Evolutionary conservation across 1,139 yeast genomes (phyloP).

Genomic region (Debaryomyces psychrophilus): DNA sequence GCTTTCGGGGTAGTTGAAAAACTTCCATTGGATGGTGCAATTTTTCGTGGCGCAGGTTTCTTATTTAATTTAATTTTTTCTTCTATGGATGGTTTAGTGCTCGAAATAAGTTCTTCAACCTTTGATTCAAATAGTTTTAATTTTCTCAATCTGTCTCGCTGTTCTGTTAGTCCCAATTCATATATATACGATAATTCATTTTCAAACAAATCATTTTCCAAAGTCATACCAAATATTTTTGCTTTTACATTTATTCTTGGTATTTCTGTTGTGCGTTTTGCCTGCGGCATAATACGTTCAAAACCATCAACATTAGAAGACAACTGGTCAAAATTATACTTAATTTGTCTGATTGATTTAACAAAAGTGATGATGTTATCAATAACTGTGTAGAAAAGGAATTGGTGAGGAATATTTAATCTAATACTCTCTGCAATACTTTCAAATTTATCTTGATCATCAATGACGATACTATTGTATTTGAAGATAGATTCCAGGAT

Average conservation of each 20-base stretch:
- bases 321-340: constrained; percentile 50
- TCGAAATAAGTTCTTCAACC: constrained; percentile 20
- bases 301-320: constrained; percentile 41
- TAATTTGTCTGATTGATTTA: constrained; percentile 61
- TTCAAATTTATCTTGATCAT: constrained; percentile 24
- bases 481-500: constrained; percentile 42
- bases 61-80: constrained; percentile 17
- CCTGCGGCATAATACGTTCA: constrained; percentile 38
- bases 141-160: constrained; percentile 36
- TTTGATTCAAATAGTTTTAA: constrained; percentile 34
- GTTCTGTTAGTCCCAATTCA: constrained; percentile 44
- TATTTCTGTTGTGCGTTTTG: constrained; percentile 30
- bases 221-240: constrained; percentile 35
- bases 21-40: constrained; percentile 5
- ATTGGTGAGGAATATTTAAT: constrained; percentile 59
- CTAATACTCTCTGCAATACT: constrained; percentile 34
- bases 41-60: neutral
- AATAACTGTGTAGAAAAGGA: constrained; percentile 63
- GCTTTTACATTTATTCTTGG: constrained; percentile 38
- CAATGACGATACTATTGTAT: constrained; percentile 24
- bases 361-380: constrained; percentile 66
- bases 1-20: constrained; percentile 2
- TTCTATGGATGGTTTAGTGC: constrained; percentile 23
- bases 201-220: constrained; percentile 50
- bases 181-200: constrained; percentile 41